Evolutionary conservation across 306 rosid species (phyloP).

Genomic region (Cucumis cinereus): DNA sequence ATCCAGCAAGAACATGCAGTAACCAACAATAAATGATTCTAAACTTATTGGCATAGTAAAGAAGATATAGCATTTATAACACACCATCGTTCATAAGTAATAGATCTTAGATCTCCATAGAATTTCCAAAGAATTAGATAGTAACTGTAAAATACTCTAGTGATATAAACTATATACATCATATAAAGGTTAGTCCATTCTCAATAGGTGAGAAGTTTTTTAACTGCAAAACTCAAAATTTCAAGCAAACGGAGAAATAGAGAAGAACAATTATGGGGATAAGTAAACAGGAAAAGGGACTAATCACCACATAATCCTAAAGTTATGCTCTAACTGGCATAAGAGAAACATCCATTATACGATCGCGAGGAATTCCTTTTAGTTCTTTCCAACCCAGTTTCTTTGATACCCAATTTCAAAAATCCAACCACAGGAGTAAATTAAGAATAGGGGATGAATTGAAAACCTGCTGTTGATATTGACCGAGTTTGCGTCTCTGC

Average conservation of each 20-base stretch:
- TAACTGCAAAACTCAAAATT: not conserved
- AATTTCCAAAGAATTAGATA: not conserved
- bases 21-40: not conserved
- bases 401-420: not conserved
- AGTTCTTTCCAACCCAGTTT: not conserved
- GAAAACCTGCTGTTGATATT: slow-evolving; percentile 77
- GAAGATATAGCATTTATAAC: not conserved
- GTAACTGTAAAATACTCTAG: not conserved
- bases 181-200: not conserved
- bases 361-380: not conserved
- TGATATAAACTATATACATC: not conserved
- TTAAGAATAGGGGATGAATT: not conserved
- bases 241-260: not conserved
- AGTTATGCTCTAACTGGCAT: not conserved
- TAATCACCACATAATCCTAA: not conserved
- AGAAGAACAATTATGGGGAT: not conserved
- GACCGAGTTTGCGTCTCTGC: slow-evolving; percentile 89
- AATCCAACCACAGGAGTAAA: not conserved
- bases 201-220: not conserved
- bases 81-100: not conserved
- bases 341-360: not conserved
- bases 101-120: not conserved
- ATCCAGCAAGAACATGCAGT: not conserved
- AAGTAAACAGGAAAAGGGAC: not conserved
- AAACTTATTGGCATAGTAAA: not conserved